Percentiles rank a stretch among this genome's conserved stretches.
phyloP scores from a whole-genome alignment of 331 rosid genomes.

The Dryas integrifolia region DNA sequence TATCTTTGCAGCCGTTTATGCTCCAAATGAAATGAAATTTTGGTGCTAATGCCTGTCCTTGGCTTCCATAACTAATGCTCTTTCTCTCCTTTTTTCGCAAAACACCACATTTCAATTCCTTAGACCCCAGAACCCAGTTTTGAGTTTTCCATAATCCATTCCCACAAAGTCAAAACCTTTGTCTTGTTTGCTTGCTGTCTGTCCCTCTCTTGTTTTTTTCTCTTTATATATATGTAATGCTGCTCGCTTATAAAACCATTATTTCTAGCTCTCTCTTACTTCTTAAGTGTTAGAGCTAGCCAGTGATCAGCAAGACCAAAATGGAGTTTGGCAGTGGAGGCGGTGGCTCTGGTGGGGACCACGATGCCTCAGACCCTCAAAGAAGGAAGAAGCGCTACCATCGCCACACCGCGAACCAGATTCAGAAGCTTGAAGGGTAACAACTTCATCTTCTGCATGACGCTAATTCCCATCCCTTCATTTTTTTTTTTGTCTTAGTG shows the following conservation, averaged over 20 bases:
- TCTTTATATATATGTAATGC: not conserved
- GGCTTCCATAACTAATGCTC: slow-evolving; percentile 18
- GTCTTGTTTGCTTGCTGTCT: slow-evolving; percentile 12
- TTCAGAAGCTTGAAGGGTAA: slow-evolving; percentile 93
- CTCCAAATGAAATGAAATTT: not conserved
- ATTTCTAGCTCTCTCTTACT: not conserved
- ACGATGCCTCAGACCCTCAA: slow-evolving; percentile 56
- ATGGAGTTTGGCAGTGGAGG: slow-evolving; percentile 80
- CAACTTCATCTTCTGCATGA: not conserved
- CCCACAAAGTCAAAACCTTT: slow-evolving; percentile 13
- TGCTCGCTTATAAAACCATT: not conserved
- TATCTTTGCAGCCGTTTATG: slow-evolving; percentile 44
- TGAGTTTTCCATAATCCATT: slow-evolving; percentile 3
- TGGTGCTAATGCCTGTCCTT: not conserved
- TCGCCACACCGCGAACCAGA: slow-evolving; percentile 92
- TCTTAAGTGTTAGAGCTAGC: not conserved
- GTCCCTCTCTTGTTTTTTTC: slow-evolving; percentile 1
- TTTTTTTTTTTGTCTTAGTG: not conserved
- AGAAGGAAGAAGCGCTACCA: slow-evolving; percentile 82
- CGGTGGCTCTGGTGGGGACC: slow-evolving; percentile 70
- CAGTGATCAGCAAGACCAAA: not conserved
- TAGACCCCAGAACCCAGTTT: slow-evolving; percentile 11
- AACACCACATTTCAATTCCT: slow-evolving; percentile 17
- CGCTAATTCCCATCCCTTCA: not conserved
- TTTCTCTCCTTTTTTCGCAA: not conserved